Evolutionary conservation across 495 filamentous ascomycete species (phyloP).

Genomic region (Hypoxylon lienhwacheense): DNA sequence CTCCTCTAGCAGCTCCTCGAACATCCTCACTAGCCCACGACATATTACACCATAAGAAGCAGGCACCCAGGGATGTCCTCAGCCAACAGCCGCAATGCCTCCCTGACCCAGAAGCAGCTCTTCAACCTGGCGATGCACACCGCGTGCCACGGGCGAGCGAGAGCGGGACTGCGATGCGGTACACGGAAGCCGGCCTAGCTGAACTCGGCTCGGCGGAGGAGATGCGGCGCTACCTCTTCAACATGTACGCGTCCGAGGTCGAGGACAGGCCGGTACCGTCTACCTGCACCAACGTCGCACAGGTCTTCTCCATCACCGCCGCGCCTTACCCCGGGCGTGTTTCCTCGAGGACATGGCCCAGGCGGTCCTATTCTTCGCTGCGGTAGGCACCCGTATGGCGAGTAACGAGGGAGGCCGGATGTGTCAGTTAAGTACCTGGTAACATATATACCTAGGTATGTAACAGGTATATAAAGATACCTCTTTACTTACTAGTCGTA

Average conservation of each 20-base stretch:
- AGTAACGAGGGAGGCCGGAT: too few relatives aligned
- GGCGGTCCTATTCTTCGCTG: conserved; percentile 61
- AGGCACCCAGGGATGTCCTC: conserved; percentile 49
- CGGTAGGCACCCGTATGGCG: too few relatives aligned
- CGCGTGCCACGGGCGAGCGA: too few relatives aligned
- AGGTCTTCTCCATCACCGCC: conserved; percentile 78
- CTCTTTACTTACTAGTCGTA: too few relatives aligned
- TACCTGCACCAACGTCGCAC: conserved; percentile 79
- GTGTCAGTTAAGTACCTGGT: too few relatives aligned
- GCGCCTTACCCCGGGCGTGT: conserved; percentile 72
- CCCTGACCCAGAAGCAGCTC: conserved; percentile 56
- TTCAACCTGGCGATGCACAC: conserved; percentile 65
- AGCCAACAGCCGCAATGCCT: conserved; percentile 46
- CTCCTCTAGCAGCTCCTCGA: not conserved
- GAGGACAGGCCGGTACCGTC: conserved; percentile 71
- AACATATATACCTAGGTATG: not conserved
- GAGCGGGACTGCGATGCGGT: conserved; percentile 19
- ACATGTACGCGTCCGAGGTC: conserved; percentile 68
- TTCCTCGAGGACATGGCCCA: conserved; percentile 76
- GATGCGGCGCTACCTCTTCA: conserved; percentile 61
- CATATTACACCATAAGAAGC: too few relatives aligned
- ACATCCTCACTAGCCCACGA: not conserved
- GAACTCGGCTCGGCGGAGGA: conserved; percentile 51
- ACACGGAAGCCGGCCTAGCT: conserved; percentile 69
- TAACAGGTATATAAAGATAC: not conserved